These are phyloP conservation scores for Fulvia fulva DNA, from an alignment of 2,329 filamentous ascomycete species.

Conservation along the genomic window DNA sequence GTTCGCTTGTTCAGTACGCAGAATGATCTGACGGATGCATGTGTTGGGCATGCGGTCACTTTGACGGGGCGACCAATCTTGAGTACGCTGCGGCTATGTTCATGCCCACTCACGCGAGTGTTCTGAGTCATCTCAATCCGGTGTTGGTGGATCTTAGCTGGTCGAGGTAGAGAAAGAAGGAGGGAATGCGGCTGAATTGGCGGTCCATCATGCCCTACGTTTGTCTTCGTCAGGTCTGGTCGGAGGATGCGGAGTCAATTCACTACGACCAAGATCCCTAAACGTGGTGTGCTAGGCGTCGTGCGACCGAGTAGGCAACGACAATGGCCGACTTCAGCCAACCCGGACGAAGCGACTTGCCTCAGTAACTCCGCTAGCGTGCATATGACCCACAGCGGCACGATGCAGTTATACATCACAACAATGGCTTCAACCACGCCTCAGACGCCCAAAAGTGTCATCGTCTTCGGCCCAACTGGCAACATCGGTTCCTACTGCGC, in stretches of 20 bases:
- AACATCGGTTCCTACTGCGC: constrained; percentile 42
- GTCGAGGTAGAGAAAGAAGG: not conserved
- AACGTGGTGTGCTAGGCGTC: not conserved
- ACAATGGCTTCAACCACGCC: too few relatives aligned
- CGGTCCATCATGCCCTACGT: too few relatives aligned
- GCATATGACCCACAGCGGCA: not conserved
- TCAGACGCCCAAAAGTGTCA: constrained; percentile 24
- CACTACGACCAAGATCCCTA: not conserved
- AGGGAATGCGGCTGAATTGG: not conserved
- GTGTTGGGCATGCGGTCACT: not conserved
- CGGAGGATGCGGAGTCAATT: not conserved
- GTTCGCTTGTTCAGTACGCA: not conserved
- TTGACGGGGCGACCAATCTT: not conserved
- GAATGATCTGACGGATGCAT: not conserved
- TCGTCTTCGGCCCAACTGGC: constrained; percentile 52
- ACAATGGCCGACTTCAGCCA: not conserved
- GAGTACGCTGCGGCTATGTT: not conserved
- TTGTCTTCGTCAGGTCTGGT: too few relatives aligned
- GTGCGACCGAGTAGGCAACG: not conserved
- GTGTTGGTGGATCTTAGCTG: not conserved
- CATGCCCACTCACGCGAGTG: not conserved
- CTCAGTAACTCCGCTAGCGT: too few relatives aligned
- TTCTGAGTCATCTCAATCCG: not conserved
- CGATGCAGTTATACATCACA: too few relatives aligned
- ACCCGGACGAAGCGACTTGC: not conserved